Base-by-base conservation (phyloP, 495 filamentous ascomycete species). In the Podospora fimiseda region DNA sequence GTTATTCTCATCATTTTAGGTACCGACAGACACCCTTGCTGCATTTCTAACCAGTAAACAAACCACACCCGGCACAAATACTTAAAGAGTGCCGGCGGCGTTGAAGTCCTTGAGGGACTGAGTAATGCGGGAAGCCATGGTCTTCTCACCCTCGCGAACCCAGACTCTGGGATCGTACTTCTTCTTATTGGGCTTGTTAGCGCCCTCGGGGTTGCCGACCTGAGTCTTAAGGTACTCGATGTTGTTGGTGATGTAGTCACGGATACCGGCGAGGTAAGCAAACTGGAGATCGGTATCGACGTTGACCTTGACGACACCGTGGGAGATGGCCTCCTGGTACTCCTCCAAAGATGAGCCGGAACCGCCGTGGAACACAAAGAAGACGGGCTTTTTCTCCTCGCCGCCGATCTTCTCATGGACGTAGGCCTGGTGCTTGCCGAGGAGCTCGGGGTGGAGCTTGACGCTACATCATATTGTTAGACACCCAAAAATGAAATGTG, bases 151-250 rank as follows among this genome's bases (percentile, higher is more conserved):
- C 16, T 16, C 13, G 16, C 24, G 43, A 37, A 37, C 9, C 48
- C 51, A 48, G 45, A 59, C 56, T 48, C 60, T 52, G 48, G 67
- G 60, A 57, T 96, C 92, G 73, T 93, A 97, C 83, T 80, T 92
- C 80, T 96, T 96, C 86, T 98, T 98, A 82, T 98, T 97, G 60
- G 93, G 93, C 84, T 96, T 96, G 76, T 92, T 87, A 47, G 80
- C 78, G 49, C 92, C 94, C 20, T 97, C 91, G 44, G 94, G 93
- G 80, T 97, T 97, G 62, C 94, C 93, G 62, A 97, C 86, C 59
- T 85, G 81, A 27, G 76, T 76, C 74, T 78, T 73, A 58, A 99
- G 68, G 78, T 96, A 97, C 56, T 97, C 91, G 80, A 95, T 90
- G 80, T 97, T 97, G 63, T 81, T 86, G 56, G 88, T 72, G 59